Base-by-base conservation (phyloP, 192 early-diverging fungal genomes). In the Phycomyces nitens region DNA sequence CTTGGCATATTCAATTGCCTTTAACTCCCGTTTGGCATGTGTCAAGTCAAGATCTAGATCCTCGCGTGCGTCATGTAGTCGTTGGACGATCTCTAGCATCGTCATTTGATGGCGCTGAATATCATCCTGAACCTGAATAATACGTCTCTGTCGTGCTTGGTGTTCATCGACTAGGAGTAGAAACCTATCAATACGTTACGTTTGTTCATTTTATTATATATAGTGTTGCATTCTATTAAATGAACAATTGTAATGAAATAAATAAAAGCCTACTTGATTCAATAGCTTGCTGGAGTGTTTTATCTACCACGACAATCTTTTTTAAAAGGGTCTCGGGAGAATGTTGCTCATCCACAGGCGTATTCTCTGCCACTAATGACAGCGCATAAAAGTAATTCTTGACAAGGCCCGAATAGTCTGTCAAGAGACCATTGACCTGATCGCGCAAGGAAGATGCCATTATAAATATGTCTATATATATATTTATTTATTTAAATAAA, bases 101-200 rank as follows among this genome's bases (percentile, higher is more conserved):
- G 67, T 62, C 49, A 66, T 63, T 29, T 82, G 72, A 21, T 78
- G 74, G 0, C 62, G 70, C 18, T 80, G 76, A 24, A 82, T 82
- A 26, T 82, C 75, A 14, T 68, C 64, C 29, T 77, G 81, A 11
- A 78, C 78, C 52, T 73, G 70, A n/a, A 60, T 65, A 22, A 82
- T 82, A 60, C 53, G 68, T 27, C 51, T 64, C 50, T 82, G 81
- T 26, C 71, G 76, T 43, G 23, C 60, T 38, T 82, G 81, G 55
- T 82, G 81, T 29, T 76, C 62, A 34, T 78, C 78, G 49, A 82
- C 81, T 82, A 65, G 20, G 10, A 51, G 10, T 14, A 40, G 5
- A 40, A 22, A 18, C 21, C 14, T 8, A 55, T 24, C 41, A 39
- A 61, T 38, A 21, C 11, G 53, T n/a, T 53, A 10, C 26, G 23